A percentile compares a stretch with the other conserved stretches of the same genome.
Conservation (phyloP, 2,329 filamentous ascomycete genomes). For the Hypoxylon sp. region DNA sequence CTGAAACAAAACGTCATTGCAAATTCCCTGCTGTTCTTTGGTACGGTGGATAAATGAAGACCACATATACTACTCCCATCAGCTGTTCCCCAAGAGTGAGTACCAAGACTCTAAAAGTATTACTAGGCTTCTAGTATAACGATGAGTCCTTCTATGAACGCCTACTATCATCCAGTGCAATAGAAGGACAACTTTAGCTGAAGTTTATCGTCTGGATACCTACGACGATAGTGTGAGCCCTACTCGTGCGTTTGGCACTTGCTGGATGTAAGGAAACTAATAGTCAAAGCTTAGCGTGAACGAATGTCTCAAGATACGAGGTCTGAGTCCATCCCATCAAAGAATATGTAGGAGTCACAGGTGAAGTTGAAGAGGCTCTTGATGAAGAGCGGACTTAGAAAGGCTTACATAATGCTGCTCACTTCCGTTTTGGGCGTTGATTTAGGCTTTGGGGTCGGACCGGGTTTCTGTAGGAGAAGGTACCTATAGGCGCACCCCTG, state of each 20-base stretch:
- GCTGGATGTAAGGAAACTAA: not conserved
- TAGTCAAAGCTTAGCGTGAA: not conserved
- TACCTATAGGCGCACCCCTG: not conserved
- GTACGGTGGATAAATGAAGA: not conserved
- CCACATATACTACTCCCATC: no score
- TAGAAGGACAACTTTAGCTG: not conserved
- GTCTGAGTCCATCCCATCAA: not conserved
- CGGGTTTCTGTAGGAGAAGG: conserved; percentile 6
- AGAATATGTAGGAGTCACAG: not conserved
- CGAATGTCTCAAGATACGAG: not conserved
- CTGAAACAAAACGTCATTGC: not conserved
- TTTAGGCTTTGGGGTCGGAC: conserved; percentile 33
- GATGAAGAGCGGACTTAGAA: not conserved
- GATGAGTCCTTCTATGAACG: not conserved
- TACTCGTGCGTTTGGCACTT: not conserved
- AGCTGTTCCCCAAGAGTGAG: not conserved
- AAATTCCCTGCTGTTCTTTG: not conserved
- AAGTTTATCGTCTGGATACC: no score
- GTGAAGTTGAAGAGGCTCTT: not conserved
- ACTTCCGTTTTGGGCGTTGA: conserved; percentile 12
- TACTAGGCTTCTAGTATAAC: not conserved
- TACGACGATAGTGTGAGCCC: no score
- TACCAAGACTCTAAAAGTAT: not conserved
- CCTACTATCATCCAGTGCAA: not conserved
- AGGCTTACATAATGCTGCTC: conserved; percentile 6